phyloP scores from a whole-genome alignment of 768 basidiomycete genomes.

The Pluteus cervinus region DNA sequence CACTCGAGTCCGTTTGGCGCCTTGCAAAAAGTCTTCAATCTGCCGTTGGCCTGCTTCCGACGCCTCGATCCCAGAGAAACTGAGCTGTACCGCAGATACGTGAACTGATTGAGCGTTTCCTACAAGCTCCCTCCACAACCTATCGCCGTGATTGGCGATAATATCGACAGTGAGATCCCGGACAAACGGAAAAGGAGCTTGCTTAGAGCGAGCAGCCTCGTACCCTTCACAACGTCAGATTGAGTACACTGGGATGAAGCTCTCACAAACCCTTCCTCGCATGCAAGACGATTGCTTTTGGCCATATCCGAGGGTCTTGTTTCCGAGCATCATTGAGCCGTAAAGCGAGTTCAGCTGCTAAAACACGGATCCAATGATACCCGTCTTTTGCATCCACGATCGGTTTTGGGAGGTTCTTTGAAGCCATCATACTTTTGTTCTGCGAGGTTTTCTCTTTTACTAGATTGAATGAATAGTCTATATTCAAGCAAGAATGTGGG shows the following conservation, averaged over 20 bases:
- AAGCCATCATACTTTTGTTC: conserved; percentile 91
- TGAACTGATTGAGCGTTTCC: conserved; percentile 51
- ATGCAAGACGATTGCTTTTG: conserved; percentile 82
- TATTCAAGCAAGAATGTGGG: conserved; percentile 1
- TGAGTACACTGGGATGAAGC: neutral
- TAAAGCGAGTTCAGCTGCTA: conserved; percentile 85
- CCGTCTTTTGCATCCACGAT: conserved; percentile 73
- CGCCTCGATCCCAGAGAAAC: conserved; percentile 73
- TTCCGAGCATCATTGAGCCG: conserved; percentile 80
- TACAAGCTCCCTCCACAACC: conserved; percentile 85
- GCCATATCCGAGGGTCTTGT: conserved; percentile 74
- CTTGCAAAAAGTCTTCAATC: conserved; percentile 83
- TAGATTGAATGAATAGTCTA: conserved; percentile 21
- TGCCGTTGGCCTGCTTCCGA: conserved; percentile 75
- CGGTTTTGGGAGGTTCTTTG: conserved; percentile 86
- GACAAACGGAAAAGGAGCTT: conserved; percentile 82
- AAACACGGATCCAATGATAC: conserved; percentile 84
- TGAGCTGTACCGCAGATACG: conserved; percentile 65
- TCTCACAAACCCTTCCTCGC: conserved; percentile 55
- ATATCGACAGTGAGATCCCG: conserved; percentile 67
- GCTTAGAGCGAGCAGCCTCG: conserved; percentile 67
- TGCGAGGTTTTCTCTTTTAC: conserved; percentile 80
- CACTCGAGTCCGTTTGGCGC: conserved; percentile 35
- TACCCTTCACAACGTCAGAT: conserved; percentile 40
- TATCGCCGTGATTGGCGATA: conserved; percentile 70